phyloP scores from a whole-genome alignment of 2,329 filamentous ascomycete species.

The Talaromyces sp. region DNA sequence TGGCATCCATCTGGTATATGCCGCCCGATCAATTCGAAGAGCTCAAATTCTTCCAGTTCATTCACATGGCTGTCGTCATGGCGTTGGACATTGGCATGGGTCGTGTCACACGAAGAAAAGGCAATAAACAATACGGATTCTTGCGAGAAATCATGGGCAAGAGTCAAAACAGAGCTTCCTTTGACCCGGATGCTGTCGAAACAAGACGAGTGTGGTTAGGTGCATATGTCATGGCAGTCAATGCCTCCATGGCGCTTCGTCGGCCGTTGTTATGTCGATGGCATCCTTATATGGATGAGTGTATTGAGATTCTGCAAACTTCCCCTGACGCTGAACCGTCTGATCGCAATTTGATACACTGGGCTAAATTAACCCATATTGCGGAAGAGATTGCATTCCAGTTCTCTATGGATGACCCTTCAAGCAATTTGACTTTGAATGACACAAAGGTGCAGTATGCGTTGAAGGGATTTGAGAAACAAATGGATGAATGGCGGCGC shows the following conservation, averaged over 20 bases:
- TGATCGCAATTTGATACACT: conserved; percentile 55
- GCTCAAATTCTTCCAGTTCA: conserved; percentile 84
- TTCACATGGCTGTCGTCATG: conserved; percentile 77
- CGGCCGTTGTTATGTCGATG: conserved; percentile 58
- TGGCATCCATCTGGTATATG: conserved; percentile 79
- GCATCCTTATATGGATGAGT: conserved; percentile 63
- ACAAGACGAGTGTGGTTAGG: conserved; percentile 58
- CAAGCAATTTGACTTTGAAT: conserved; percentile 50
- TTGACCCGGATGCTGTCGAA: conserved; percentile 54
- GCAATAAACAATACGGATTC: conserved; percentile 29
- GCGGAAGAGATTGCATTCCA: conserved; percentile 66
- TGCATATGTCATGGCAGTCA: conserved; percentile 60
- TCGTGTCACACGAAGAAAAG: conserved; percentile 45
- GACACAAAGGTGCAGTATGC: conserved; percentile 64
- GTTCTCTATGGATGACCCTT: conserved; percentile 64
- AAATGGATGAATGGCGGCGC: conserved; percentile 59
- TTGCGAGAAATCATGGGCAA: conserved; percentile 36
- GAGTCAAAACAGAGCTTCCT: conserved; percentile 30
- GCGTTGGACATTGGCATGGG: conserved; percentile 79
- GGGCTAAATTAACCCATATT: conserved; percentile 58
- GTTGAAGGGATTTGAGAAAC: conserved; percentile 62
- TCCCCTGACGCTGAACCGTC: conserved; percentile 56
- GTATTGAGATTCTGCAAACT: conserved; percentile 54
- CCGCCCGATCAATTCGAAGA: conserved; percentile 80
- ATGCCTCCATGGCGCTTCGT: conserved; percentile 57